A percentile compares a stretch with the other conserved stretches of the same genome.
These are phyloP conservation scores for Boletus sp. DNA, from an alignment of 768 basidiomycete species.

Conservation along the genomic window DNA sequence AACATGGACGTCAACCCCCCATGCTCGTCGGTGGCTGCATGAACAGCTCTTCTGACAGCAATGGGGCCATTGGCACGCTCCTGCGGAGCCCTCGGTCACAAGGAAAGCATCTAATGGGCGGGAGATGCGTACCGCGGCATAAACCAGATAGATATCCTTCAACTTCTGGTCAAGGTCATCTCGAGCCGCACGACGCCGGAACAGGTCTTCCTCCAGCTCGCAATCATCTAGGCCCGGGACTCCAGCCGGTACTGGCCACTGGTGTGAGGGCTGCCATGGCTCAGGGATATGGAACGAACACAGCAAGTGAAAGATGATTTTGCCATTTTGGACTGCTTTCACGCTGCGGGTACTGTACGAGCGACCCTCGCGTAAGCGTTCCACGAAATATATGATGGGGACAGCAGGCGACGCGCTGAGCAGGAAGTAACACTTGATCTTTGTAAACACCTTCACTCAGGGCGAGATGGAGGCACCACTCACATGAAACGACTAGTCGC, in stretches of 20 bases:
- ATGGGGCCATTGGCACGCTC: constrained; percentile 69
- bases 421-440: constrained; percentile 73
- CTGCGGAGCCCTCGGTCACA: constrained; percentile 39
- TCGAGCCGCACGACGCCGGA: constrained; percentile 24
- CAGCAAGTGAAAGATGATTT: constrained; percentile 57
- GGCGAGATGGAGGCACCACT: constrained; percentile 22
- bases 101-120: constrained; percentile 16
- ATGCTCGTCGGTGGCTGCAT: constrained; percentile 39
- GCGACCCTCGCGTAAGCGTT: constrained; percentile 68
- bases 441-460: constrained; percentile 3
- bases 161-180: constrained; percentile 33
- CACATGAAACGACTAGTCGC: constrained; percentile 64
- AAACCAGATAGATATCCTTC: constrained; percentile 31
- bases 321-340: constrained; percentile 55
- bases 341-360: constrained; percentile 68
- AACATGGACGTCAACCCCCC: constrained; percentile 58
- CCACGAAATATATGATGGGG: constrained; percentile 77
- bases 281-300: constrained; percentile 85
- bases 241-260: constrained; percentile 64
- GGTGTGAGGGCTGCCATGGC: constrained; percentile 65
- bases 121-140: constrained; percentile 23
- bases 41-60: constrained; percentile 53
- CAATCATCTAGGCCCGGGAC: constrained; percentile 58
- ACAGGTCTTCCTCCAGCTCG: constrained; percentile 50
- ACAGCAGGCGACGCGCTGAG: constrained; percentile 67